Percentiles rank a stretch among this genome's conserved stretches.
Conservation (phyloP, 805 yeast species). For the Jamesozyma lodderae region DNA sequence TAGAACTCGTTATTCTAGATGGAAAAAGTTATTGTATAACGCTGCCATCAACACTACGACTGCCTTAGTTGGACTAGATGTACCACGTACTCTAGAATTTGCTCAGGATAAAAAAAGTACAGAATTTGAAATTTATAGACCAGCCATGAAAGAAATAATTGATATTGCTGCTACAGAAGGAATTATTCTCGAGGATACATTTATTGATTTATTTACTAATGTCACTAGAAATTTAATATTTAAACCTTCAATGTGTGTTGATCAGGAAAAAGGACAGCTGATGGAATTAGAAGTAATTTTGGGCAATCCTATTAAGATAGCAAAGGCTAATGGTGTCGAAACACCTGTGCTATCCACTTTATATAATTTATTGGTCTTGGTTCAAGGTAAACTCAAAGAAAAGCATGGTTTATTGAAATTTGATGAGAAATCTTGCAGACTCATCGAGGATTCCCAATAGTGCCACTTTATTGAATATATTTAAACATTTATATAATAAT, state of each 20-base stretch:
- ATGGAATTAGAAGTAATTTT: constrained; percentile 63
- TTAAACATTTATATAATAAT: too few relatives aligned
- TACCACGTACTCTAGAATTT: constrained; percentile 40
- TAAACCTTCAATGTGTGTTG: constrained; percentile 65
- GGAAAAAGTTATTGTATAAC: constrained; percentile 59
- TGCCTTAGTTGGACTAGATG: constrained; percentile 48
- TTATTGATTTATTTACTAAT: constrained; percentile 41
- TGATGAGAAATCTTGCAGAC: constrained; percentile 9
- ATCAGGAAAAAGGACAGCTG: constrained; percentile 48
- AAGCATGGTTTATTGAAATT: constrained; percentile 35
- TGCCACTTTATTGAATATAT: too few relatives aligned
- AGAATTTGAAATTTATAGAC: constrained; percentile 29
- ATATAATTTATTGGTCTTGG: constrained; percentile 49
- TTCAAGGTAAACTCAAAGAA: constrained; percentile 57
- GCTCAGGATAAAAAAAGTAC: constrained; percentile 34
- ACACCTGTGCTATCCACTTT: constrained; percentile 54
- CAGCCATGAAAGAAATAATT: constrained; percentile 57
- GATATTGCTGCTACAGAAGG: constrained; percentile 57
- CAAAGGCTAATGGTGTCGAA: constrained; percentile 35
- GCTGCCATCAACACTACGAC: constrained; percentile 54
- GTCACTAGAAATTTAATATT: constrained; percentile 45
- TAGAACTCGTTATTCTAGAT: constrained; percentile 44
- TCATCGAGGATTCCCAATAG: background rate
- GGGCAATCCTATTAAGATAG: constrained; percentile 53
- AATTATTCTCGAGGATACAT: constrained; percentile 38